These are phyloP conservation scores for Globisporangium echinulatum DNA, from an alignment of 352 stramenopile genomes.

Conservation along the genomic window DNA sequence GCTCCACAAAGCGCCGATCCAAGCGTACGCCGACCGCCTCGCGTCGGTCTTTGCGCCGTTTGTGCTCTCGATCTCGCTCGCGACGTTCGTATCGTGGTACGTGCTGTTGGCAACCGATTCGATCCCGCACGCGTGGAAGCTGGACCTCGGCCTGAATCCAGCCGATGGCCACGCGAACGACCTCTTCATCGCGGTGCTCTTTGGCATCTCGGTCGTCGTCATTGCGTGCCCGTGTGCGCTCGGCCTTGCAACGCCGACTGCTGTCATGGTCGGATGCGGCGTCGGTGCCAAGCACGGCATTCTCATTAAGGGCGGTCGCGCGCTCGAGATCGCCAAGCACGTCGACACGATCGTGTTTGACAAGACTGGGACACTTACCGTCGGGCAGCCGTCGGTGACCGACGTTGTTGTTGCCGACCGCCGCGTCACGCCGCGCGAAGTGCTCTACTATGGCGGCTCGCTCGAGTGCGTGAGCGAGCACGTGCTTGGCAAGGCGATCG, in stretches of 20 bases:
- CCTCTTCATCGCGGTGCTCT: constrained; percentile 68
- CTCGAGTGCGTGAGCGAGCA: constrained; percentile 84
- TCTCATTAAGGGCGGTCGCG: constrained; percentile 81
- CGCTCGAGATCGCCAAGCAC: constrained; percentile 76
- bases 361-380: constrained; percentile 91
- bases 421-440: constrained; percentile 50
- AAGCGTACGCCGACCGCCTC: constrained; percentile 75
- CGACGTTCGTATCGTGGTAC: constrained; percentile 61
- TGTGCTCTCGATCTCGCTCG: constrained; percentile 47
- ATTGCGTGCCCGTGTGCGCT: constrained; percentile 85
- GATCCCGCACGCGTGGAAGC: constrained; percentile 46
- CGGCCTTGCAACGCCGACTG: constrained; percentile 76
- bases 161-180: constrained; percentile 57
- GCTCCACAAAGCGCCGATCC: constrained; percentile 84
- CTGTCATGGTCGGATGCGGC: constrained; percentile 85
- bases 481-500: constrained; percentile 79
- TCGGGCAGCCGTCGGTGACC: constrained; percentile 71
- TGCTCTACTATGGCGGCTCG: constrained; percentile 75
- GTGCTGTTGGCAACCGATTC: constrained; percentile 36
- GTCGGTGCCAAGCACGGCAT: constrained; percentile 86
- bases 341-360: constrained; percentile 90
- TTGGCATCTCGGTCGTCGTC: constrained; percentile 85
- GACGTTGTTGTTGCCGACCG: constrained; percentile 70
- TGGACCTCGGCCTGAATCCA: constrained; percentile 39
- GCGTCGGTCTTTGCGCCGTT: constrained; percentile 62